Percentiles rank a stretch among this genome's conserved stretches.
Conservation (phyloP, 2,329 filamentous ascomycete species). For the Aciculosporium take region DNA sequence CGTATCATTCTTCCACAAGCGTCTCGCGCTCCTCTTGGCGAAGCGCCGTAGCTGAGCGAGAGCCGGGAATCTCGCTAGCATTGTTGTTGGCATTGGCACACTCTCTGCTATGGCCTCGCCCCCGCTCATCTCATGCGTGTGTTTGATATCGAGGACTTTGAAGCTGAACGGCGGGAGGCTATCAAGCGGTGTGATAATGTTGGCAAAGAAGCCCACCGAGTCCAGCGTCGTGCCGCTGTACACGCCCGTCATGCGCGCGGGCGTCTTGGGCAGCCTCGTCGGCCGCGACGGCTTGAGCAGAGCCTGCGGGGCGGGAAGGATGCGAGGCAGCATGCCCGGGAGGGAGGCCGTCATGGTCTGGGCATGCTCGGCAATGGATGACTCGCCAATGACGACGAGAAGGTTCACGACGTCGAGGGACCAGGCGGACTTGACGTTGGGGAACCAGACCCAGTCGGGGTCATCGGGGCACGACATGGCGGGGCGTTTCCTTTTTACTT, state of each 20-base stretch:
- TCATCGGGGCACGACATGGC: constrained; percentile 14
- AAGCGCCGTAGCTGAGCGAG: neutral
- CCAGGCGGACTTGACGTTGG: constrained; percentile 30
- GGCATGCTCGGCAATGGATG: constrained; percentile 40
- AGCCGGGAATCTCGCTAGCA: neutral
- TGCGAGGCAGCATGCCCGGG: constrained; percentile 42
- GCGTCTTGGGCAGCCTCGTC: constrained; percentile 38
- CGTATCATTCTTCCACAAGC: neutral
- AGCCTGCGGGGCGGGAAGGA: constrained; percentile 48
- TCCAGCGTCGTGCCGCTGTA: constrained; percentile 39
- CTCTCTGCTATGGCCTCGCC: neutral
- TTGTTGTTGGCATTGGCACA: neutral
- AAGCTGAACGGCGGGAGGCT: constrained; percentile 33
- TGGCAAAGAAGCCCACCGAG: constrained; percentile 46
- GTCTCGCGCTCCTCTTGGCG: neutral
- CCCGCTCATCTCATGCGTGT: constrained; percentile 21
- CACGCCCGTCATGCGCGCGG: constrained; percentile 43
- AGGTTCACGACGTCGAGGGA: constrained; percentile 47
- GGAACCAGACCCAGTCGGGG: constrained; percentile 28
- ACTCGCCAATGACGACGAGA: constrained; percentile 48
- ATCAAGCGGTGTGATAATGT: constrained; percentile 43
- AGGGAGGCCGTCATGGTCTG: constrained; percentile 45
- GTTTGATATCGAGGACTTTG: constrained; percentile 32
- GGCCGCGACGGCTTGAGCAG: constrained; percentile 43
- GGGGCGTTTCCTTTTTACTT: too few species aligned